Conservation (phyloP, 1,139 yeast genomes). For the Geotrichum australiense region DNA sequence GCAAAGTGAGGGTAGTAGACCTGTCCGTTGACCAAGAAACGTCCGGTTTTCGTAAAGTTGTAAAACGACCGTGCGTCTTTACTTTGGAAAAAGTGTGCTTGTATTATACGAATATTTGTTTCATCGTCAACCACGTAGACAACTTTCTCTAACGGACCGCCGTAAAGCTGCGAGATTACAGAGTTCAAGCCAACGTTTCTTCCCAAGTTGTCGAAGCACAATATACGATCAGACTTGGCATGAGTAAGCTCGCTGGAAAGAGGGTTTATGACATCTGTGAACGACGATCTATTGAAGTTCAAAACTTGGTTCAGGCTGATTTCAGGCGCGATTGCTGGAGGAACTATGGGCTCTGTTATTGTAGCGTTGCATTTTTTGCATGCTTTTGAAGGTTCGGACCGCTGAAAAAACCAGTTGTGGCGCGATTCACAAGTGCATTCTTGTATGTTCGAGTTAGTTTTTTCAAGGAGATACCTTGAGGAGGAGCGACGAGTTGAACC, state of each 20-base stretch:
- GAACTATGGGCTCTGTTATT: neutral
- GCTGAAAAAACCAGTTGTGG: slow-evolving; percentile 3
- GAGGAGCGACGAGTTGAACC: slow-evolving; percentile 14
- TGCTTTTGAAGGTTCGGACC: slow-evolving; percentile 8
- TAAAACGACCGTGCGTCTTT: slow-evolving; percentile 53
- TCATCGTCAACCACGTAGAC: slow-evolving; percentile 23
- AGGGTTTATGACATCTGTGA: slow-evolving; percentile 13
- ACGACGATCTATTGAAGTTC: slow-evolving; percentile 9
- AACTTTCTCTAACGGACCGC: slow-evolving; percentile 67
- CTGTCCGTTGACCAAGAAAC: slow-evolving; percentile 57
- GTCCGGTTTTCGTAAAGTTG: slow-evolving; percentile 47
- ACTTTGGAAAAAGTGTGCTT: slow-evolving; percentile 48
- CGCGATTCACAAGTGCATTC: slow-evolving; percentile 8
- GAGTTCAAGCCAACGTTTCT: slow-evolving; percentile 42
- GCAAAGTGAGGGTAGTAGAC: slow-evolving; percentile 39
- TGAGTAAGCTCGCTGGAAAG: slow-evolving; percentile 7
- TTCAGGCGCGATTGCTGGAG: neutral
- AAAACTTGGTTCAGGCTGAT: slow-evolving; percentile 5
- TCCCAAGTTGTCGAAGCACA: slow-evolving; percentile 38
- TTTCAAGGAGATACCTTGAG: slow-evolving; percentile 15
- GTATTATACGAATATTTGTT: slow-evolving; percentile 30
- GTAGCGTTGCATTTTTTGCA: slow-evolving; percentile 6
- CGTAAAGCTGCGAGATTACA: slow-evolving; percentile 53
- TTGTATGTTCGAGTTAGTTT: slow-evolving; percentile 6
- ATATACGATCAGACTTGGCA: slow-evolving; percentile 19